A percentile compares a stretch with the other conserved stretches of the same genome.
Evolutionary conservation across 2,329 filamentous ascomycete genomes (phyloP).

Genomic region (Fusarium clavum): DNA sequence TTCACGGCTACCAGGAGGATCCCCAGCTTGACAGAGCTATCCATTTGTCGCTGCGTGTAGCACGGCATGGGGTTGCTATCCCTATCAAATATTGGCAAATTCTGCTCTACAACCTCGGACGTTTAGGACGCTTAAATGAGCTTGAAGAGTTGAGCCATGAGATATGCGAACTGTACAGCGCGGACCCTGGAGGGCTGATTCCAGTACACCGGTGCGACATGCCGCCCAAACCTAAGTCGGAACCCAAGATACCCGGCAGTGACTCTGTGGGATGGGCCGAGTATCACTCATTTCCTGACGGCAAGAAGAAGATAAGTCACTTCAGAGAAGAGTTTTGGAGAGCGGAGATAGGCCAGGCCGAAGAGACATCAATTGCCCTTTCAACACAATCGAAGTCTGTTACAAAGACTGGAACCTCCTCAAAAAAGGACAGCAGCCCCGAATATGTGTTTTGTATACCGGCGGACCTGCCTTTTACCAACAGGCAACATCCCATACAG

Average conservation of each 20-base stretch:
- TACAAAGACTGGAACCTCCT: background rate
- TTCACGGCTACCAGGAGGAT: conserved; percentile 28
- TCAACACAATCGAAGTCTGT: background rate
- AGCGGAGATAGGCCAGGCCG: conserved; percentile 34
- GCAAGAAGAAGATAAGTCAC: conserved; percentile 25
- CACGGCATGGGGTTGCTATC: conserved; percentile 50
- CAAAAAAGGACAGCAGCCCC: background rate
- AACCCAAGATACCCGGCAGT: background rate
- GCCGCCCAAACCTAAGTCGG: conserved; percentile 41
- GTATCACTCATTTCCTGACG: conserved; percentile 7
- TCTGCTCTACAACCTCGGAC: conserved; percentile 58
- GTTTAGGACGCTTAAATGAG: conserved; percentile 57
- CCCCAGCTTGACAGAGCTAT: conserved; percentile 49
- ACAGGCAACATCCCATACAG: conserved; percentile 60
- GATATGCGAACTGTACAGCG: conserved; percentile 55
- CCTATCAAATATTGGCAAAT: conserved; percentile 57
- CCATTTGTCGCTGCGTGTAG: conserved; percentile 45
- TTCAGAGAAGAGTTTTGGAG: conserved; percentile 43
- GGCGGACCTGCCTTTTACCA: conserved; percentile 56
- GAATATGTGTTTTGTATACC: conserved; percentile 45
- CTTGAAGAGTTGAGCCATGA: conserved; percentile 58
- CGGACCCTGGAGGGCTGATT: conserved; percentile 50
- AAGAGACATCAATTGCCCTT: conserved; percentile 1
- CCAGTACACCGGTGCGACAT: conserved; percentile 60
- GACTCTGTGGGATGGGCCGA: conserved; percentile 18